Evolutionary conservation across 2,329 filamentous ascomycete species (phyloP).

Genomic region (Sporothrix euskadiensis): DNA sequence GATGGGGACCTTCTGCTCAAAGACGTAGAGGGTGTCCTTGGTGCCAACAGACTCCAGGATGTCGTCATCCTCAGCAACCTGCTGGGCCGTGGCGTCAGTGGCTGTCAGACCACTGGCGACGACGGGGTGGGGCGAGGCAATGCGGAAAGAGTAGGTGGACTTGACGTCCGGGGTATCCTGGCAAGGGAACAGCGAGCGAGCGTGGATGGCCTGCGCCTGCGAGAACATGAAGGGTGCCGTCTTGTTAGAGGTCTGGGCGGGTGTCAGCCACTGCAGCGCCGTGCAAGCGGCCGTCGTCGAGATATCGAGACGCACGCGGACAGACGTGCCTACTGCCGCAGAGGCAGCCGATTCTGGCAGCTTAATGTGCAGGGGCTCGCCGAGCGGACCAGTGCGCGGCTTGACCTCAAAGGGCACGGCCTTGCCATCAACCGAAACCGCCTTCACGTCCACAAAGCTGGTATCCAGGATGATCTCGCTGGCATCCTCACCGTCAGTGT

Average conservation of each 20-base stretch:
- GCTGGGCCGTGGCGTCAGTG: slow-evolving; percentile 11
- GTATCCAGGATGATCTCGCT: slow-evolving; percentile 80
- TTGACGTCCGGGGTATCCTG: slow-evolving; percentile 98
- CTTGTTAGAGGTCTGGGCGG: slow-evolving; percentile 91
- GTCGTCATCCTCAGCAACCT: slow-evolving; percentile 39
- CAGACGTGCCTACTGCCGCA: slow-evolving; percentile 52
- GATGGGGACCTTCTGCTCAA: slow-evolving; percentile 88
- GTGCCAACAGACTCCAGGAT: slow-evolving; percentile 49
- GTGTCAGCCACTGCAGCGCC: slow-evolving; percentile 91
- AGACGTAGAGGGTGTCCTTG: slow-evolving; percentile 69
- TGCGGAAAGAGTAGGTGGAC: slow-evolving; percentile 87
- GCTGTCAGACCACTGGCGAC: slow-evolving; percentile 78
- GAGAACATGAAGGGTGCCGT: slow-evolving; percentile 98
- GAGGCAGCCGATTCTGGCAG: slow-evolving; percentile 44
- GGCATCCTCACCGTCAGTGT: slow-evolving; percentile 46
- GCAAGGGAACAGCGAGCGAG: slow-evolving; percentile 89
- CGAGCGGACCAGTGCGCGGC: slow-evolving; percentile 70
- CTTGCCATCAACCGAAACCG: slow-evolving; percentile 68
- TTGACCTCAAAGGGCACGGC: slow-evolving; percentile 68
- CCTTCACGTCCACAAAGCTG: slow-evolving; percentile 73
- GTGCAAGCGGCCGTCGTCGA: slow-evolving; percentile 87
- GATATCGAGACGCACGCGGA: slow-evolving; percentile 65
- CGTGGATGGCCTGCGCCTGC: slow-evolving; percentile 95
- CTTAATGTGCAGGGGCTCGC: slow-evolving; percentile 67
- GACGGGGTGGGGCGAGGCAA: slow-evolving; percentile 84